phyloP scores from a whole-genome alignment of 495 filamentous ascomycete species.

The Xylaria grammica region DNA sequence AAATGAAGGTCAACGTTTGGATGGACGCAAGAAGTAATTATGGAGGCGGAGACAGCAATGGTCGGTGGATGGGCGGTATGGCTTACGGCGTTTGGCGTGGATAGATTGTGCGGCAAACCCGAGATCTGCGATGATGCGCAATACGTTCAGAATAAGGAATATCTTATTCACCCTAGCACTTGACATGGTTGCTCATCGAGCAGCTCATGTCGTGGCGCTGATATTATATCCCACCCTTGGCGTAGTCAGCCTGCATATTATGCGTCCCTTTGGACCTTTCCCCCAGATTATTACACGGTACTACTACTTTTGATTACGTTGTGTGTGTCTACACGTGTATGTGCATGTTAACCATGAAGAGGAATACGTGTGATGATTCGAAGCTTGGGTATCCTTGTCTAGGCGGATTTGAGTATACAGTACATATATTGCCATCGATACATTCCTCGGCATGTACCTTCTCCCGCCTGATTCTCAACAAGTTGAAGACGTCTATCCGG shows the following conservation, averaged over 20 bases:
- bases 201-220: neutral
- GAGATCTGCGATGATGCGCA: slow-evolving; percentile 5
- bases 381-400: too few species aligned
- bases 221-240: neutral
- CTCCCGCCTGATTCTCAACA: too few species aligned
- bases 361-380: too few species aligned
- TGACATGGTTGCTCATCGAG: neutral
- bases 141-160: neutral
- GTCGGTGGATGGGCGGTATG: slow-evolving; percentile 7
- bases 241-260: neutral
- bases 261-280: neutral
- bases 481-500: too few species aligned
- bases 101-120: slow-evolving; percentile 5
- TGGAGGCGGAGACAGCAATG: neutral
- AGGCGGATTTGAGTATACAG: too few species aligned
- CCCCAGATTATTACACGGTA: too few species aligned
- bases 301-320: too few species aligned
- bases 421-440: too few species aligned
- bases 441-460: too few species aligned
- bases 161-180: neutral
- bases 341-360: too few species aligned
- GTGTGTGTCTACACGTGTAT: too few species aligned
- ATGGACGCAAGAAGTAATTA: slow-evolving; percentile 38
- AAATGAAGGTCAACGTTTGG: slow-evolving; percentile 42
- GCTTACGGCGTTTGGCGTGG: slow-evolving; percentile 22